Conservation (phyloP, 371 early-diverging fungal species). For the Zychaea mexicana region DNA sequence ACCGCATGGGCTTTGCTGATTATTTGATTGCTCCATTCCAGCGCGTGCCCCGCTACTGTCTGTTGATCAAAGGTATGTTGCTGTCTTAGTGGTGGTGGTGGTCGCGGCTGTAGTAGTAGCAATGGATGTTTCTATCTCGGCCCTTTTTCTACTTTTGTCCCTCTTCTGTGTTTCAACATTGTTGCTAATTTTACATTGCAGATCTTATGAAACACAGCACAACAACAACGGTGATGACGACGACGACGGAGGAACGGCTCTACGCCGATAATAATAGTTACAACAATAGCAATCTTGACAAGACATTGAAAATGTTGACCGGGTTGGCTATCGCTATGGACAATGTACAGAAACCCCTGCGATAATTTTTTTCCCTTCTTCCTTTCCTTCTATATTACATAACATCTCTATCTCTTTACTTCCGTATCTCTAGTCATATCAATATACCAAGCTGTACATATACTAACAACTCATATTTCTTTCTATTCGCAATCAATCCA, state of each 20-base stretch:
- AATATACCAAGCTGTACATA: not conserved
- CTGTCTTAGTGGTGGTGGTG: not conserved
- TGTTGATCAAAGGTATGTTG: slow-evolving; percentile 45
- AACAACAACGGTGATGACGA: slow-evolving; percentile 13
- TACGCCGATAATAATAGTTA: slow-evolving; percentile 11
- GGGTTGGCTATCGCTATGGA: slow-evolving; percentile 41
- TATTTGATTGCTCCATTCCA: slow-evolving; percentile 51
- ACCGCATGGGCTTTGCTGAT: slow-evolving; percentile 48
- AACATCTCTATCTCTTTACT: not conserved
- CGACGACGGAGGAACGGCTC: slow-evolving; percentile 15
- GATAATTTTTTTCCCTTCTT: not conserved
- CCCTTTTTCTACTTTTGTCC: not conserved
- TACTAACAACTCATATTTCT: not conserved
- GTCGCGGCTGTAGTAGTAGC: not conserved
- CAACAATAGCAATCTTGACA: slow-evolving; percentile 15
- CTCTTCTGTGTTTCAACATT: too few species aligned
- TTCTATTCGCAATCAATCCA: too few species aligned
- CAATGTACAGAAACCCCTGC: slow-evolving; percentile 22
- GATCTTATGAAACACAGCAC: slow-evolving; percentile 41
- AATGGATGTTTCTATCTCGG: not conserved
- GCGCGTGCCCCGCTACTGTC: slow-evolving; percentile 45
- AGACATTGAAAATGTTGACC: slow-evolving; percentile 31
- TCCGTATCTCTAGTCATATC: too few species aligned
- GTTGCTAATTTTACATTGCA: not conserved
- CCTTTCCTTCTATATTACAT: not conserved